A percentile compares a stretch with the other conserved stretches of the same genome.
Conservation (phyloP, 768 basidiomycete genomes). For the Rhodotorula toruloides region DNA sequence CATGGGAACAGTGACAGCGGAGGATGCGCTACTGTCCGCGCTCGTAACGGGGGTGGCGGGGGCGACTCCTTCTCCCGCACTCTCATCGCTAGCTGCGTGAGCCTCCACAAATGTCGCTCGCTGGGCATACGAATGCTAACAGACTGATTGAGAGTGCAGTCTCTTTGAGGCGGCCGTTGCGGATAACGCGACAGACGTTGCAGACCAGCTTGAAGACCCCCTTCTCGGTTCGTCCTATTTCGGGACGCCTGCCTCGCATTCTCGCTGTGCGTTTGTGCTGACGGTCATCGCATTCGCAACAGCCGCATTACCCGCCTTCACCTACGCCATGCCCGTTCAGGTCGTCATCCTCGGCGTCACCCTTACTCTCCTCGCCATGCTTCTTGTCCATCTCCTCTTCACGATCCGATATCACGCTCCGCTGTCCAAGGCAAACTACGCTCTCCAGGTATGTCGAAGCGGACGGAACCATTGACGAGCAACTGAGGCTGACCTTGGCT, state of each 20-base stretch:
- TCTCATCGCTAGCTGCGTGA: too few relatives aligned
- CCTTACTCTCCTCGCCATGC: slow-evolving; percentile 72
- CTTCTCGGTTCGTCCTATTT: slow-evolving; percentile 5
- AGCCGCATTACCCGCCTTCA: slow-evolving; percentile 63
- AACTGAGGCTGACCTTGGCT: too few relatives aligned
- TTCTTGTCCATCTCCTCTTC: slow-evolving; percentile 87
- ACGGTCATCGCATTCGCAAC: not conserved
- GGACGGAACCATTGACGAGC: not conserved
- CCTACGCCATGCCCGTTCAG: slow-evolving; percentile 83
- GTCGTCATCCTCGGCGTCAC: slow-evolving; percentile 78
- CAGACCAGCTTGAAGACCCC: not conserved
- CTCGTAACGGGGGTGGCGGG: too few relatives aligned
- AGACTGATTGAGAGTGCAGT: not conserved
- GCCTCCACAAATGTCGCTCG: too few relatives aligned
- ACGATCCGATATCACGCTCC: slow-evolving; percentile 95
- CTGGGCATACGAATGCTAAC: too few relatives aligned
- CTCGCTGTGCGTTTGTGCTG: not conserved
- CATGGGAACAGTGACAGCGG: too few relatives aligned
- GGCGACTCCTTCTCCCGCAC: too few relatives aligned
- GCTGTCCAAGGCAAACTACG: slow-evolving; percentile 84
- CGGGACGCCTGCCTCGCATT: not conserved
- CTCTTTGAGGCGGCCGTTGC: slow-evolving; percentile 8
- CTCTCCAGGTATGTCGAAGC: slow-evolving; percentile 64
- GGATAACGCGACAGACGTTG: not conserved
- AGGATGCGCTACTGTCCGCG: too few relatives aligned